Conservation (phyloP, 805 yeast genomes). For the Starmerella powellii region DNA sequence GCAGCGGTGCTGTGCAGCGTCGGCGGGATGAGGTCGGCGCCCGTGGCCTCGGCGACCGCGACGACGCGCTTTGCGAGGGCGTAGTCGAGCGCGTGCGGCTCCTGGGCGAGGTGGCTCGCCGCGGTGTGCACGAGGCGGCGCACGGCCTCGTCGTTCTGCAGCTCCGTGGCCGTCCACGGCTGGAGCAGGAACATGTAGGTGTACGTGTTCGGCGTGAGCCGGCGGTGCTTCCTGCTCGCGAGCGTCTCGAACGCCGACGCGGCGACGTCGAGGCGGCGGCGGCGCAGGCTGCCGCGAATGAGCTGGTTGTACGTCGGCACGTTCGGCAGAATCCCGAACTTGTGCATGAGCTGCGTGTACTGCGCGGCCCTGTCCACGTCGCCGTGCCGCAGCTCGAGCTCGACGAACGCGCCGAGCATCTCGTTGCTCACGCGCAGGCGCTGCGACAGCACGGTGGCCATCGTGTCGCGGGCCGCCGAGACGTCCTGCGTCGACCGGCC, state of each 20-base stretch:
- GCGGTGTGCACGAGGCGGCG: slow-evolving; percentile 8
- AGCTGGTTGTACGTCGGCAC: slow-evolving; percentile 28
- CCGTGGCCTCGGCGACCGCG: slow-evolving; percentile 3
- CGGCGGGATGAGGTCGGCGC: slow-evolving; percentile 9
- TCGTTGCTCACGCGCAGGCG: slow-evolving; percentile 24
- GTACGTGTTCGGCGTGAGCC: slow-evolving; percentile 23
- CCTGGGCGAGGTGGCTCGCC: slow-evolving; percentile 5
- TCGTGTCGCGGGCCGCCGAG: slow-evolving; percentile 41
- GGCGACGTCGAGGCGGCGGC: slow-evolving; percentile 20
- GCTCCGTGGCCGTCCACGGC: slow-evolving; percentile 6
- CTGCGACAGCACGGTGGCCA: slow-evolving; percentile 17
- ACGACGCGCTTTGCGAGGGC: slow-evolving; percentile 14
- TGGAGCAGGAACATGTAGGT: slow-evolving; percentile 24
- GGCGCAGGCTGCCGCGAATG: slow-evolving; percentile 22
- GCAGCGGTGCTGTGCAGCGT: slow-evolving; percentile 1
- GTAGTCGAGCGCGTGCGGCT: slow-evolving; percentile 14
- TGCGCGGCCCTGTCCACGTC: slow-evolving; percentile 13
- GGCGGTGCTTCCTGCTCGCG: slow-evolving; percentile 12
- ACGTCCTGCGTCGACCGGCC: slow-evolving; percentile 37
- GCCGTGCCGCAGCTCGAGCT: slow-evolving; percentile 26
- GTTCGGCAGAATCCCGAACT: slow-evolving; percentile 22
- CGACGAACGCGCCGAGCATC: slow-evolving; percentile 27
- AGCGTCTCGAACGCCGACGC: slow-evolving; percentile 12
- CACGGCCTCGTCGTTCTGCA: slow-evolving; percentile 1
- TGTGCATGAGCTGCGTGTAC: slow-evolving; percentile 20